These are phyloP conservation scores for Amylostereum areolatum DNA, from an alignment of 1,284 basidiomycete genomes.

Conservation along the genomic window DNA sequence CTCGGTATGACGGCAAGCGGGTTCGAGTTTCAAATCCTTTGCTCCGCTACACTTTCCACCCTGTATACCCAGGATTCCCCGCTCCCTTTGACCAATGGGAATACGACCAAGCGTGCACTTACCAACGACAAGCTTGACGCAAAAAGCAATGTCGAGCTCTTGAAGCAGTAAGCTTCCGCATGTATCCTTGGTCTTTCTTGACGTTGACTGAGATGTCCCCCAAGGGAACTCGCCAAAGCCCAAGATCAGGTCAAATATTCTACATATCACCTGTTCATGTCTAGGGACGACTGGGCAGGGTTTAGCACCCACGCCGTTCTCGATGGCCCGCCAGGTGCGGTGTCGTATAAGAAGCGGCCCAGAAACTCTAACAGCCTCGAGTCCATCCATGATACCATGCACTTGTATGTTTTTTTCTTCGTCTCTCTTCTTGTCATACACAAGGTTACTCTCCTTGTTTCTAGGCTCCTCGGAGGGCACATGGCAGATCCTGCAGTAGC, in stretches of 20 bases:
- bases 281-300: neutral
- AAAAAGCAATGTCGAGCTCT: neutral
- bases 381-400: constrained; percentile 6
- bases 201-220: neutral
- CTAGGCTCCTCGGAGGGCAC: constrained; percentile 1
- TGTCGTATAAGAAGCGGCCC: neutral
- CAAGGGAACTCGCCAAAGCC: neutral
- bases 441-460: neutral
- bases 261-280: neutral
- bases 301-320: neutral
- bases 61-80: neutral
- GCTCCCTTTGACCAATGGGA: constrained; percentile 4
- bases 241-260: neutral
- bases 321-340: neutral
- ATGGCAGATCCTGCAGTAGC: constrained; percentile 2
- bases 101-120: constrained; percentile 1
- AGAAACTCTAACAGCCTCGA: constrained; percentile 5
- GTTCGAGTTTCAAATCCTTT: constrained; percentile 3
- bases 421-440: neutral
- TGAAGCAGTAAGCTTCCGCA: neutral
- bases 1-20: neutral
- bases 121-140: neutral
- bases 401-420: neutral
- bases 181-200: neutral
- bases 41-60: constrained; percentile 2